Evolutionary conservation across 805 yeast species (phyloP), one percentile per base, ranked within the genome.

Genomic region (Priceomyces melissophilus): DNA sequence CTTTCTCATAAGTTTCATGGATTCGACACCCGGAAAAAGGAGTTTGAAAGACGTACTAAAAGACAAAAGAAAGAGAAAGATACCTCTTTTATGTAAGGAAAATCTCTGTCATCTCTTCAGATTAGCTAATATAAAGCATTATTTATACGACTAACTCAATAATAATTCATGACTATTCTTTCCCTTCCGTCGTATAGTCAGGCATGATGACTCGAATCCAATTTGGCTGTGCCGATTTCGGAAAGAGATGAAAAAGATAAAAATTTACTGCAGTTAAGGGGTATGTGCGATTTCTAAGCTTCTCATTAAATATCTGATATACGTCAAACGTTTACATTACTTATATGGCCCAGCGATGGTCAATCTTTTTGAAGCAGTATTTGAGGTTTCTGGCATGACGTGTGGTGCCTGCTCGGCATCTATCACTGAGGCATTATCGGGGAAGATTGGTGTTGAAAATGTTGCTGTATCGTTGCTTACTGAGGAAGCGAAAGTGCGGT

Each of bases 1-100:
- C 62, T 87, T 35, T 83, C 93, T 2, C 90, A 84, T 46, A 78
- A 80, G 47, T 87, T 86, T 58, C 96, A 87, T 57, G 95, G 93
- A 33, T 38, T 29, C 13, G 40, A 29, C 17, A 10, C 25, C 27
- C 25, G 30, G 10, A 38, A 38, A 15, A 25, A 32, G 36, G 23
- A 13, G 35, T 27, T 20, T 27, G 17, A 23, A 26, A 27, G 17
- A 12, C 16, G 35, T 17, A 26, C 23, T 20, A 29, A 15, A 17
- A 38, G 16, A 26, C 17, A 23, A 14, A 37, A 31, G 14, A 10
- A 25, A 23, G 37, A 10, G 4, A n/a, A 9, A 11, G 25, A 23
- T 14, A 17, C 12, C 8, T 12, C 29, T n/a, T 25, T 16, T 11
- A 10, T 35, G 10, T 16, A 35, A 13, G 20, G 16, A n/a, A n/a